Evolutionary conservation across 2,329 filamentous ascomycete genomes (phyloP).

Genomic region (Botryosphaeria agaves): DNA sequence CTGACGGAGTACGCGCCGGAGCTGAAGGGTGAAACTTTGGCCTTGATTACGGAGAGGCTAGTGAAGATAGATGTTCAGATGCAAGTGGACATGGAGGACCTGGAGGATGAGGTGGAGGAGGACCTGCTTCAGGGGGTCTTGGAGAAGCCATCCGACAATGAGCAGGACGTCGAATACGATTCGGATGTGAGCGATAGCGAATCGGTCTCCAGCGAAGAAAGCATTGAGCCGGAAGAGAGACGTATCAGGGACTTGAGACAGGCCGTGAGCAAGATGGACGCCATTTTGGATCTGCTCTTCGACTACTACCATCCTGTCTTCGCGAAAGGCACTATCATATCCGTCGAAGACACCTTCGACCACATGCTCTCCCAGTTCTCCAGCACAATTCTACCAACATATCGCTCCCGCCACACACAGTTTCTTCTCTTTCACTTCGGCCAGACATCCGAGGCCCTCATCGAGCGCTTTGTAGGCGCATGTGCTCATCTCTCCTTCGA

Average conservation of each 20-base stretch:
- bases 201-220: conserved; percentile 48
- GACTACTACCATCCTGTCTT: conserved; percentile 63
- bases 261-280: conserved; percentile 81
- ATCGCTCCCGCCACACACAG: conserved; percentile 83
- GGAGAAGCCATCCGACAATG: conserved; percentile 31
- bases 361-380: conserved; percentile 73
- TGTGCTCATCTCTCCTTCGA: conserved; percentile 59
- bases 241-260: conserved; percentile 57
- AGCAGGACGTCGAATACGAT: conserved; percentile 26
- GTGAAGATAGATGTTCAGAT: conserved; percentile 94
- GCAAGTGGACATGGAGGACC: conserved; percentile 79
- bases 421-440: conserved; percentile 94
- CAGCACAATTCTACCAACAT: conserved; percentile 74
- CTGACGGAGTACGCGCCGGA: conserved; percentile 64
- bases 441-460: conserved; percentile 60
- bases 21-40: conserved; percentile 62
- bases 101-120: conserved; percentile 75
- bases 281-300: conserved; percentile 77
- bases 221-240: conserved; percentile 36
- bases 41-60: conserved; percentile 67
- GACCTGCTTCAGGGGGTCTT: conserved; percentile 43
- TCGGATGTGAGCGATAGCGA: conserved; percentile 48
- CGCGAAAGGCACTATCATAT: conserved; percentile 45
- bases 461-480: conserved; percentile 66
- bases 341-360: conserved; percentile 57